These are phyloP conservation scores for Lactifluus pinguis DNA, from an alignment of 768 basidiomycete species.

Conservation along the genomic window DNA sequence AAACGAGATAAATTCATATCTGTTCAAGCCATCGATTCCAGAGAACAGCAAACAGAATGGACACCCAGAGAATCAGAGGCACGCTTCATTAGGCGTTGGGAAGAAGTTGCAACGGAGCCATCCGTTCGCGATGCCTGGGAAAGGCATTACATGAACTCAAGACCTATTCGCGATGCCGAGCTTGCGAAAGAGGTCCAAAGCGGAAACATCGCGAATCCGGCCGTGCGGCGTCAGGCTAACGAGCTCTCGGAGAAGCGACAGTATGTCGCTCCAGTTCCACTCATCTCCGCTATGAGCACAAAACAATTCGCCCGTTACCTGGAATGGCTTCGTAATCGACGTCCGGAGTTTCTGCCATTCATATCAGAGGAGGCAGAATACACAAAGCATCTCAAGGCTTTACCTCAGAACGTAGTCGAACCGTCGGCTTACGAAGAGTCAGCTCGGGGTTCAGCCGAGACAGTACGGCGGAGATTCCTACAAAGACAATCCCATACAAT, in stretches of 20 bases:
- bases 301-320: constrained; percentile 52
- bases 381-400: not conserved
- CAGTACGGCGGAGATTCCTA: constrained; percentile 34
- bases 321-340: constrained; percentile 43
- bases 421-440: constrained; percentile 17
- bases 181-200: constrained; percentile 5
- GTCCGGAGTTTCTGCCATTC: constrained; percentile 47
- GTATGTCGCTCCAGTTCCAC: constrained; percentile 31
- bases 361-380: constrained; percentile 25
- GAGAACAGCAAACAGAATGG: constrained; percentile 74
- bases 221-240: not conserved
- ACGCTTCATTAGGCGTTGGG: constrained; percentile 57
- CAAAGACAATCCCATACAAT: constrained; percentile 22
- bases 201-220: not conserved
- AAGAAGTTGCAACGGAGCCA: constrained; percentile 47
- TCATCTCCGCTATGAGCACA: constrained; percentile 52
- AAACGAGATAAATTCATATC: constrained; percentile 57
- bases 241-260: not conserved
- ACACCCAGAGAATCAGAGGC: constrained; percentile 54
- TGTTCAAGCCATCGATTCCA: constrained; percentile 59
- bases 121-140: constrained; percentile 31
- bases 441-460: constrained; percentile 3
- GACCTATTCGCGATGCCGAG: constrained; percentile 4
- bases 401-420: not conserved
- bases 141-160: constrained; percentile 16